Evolutionary conservation across 345 rosid species (phyloP).

Genomic region (Isatis tinctoria): DNA sequence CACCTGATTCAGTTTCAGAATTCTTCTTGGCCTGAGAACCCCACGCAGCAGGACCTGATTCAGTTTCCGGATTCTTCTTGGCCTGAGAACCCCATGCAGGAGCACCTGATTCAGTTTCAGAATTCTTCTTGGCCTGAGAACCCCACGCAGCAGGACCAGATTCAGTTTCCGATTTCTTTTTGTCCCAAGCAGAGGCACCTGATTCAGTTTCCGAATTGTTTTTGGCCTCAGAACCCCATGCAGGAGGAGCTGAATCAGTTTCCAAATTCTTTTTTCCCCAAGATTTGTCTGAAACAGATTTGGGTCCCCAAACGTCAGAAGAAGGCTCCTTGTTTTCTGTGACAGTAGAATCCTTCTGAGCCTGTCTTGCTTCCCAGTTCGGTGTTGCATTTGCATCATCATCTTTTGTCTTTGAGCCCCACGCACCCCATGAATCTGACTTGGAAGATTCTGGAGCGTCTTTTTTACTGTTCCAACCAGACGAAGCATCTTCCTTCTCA

Average conservation of each 20-base stretch:
- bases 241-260: slow-evolving; percentile 17
- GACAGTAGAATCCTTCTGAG: slow-evolving; percentile 8
- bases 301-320: slow-evolving; percentile 23
- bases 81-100: slow-evolving; percentile 32
- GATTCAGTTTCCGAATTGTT: background rate
- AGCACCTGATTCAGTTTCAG: background rate
- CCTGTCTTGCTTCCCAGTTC: slow-evolving; percentile 30
- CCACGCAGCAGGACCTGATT: background rate
- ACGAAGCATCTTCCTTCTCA: slow-evolving; percentile 23
- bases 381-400: slow-evolving; percentile 22
- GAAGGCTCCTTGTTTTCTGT: slow-evolving; percentile 10
- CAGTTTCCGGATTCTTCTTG: background rate
- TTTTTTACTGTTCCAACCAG: slow-evolving; percentile 26
- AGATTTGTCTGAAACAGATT: slow-evolving; percentile 15
- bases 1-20: background rate
- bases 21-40: background rate
- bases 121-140: background rate
- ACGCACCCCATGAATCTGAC: slow-evolving; percentile 34
- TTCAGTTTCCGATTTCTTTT: background rate
- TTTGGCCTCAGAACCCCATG: slow-evolving; percentile 1
- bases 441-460: slow-evolving; percentile 24
- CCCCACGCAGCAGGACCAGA: background rate
- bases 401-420: slow-evolving; percentile 30
- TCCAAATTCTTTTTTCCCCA: slow-evolving; percentile 12
- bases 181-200: slow-evolving; percentile 35